These are phyloP conservation scores for Helminthosporium solani DNA, from an alignment of 2,329 filamentous ascomycete species.

Conservation along the genomic window DNA sequence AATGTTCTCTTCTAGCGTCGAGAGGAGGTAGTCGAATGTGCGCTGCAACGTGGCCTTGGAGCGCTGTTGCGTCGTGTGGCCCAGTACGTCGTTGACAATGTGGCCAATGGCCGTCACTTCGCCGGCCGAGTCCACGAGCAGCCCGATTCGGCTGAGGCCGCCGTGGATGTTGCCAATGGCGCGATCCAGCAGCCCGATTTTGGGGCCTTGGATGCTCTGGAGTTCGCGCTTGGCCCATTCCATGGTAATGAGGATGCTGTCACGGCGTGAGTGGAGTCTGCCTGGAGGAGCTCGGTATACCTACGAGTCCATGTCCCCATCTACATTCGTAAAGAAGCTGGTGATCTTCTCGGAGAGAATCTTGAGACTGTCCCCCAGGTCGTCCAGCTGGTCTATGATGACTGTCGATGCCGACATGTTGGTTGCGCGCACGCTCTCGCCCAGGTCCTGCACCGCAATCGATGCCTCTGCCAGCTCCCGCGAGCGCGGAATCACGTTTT, in stretches of 20 bases:
- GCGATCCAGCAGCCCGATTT: slow-evolving; percentile 63
- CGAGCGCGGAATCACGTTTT: slow-evolving; percentile 83
- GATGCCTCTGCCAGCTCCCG: slow-evolving; percentile 87
- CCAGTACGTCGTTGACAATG: slow-evolving; percentile 72
- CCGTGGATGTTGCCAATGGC: slow-evolving; percentile 83
- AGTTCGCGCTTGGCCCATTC: slow-evolving; percentile 92
- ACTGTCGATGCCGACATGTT: slow-evolving; percentile 88
- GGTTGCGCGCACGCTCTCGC: slow-evolving; percentile 82
- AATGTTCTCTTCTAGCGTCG: slow-evolving; percentile 86
- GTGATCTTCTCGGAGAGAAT: slow-evolving; percentile 82
- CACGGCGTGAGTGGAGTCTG: slow-evolving; percentile 7
- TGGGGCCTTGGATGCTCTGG: slow-evolving; percentile 46
- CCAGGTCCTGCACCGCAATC: slow-evolving; percentile 90
- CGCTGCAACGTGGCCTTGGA: slow-evolving; percentile 78
- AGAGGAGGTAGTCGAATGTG: slow-evolving; percentile 84
- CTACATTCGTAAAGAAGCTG: slow-evolving; percentile 89
- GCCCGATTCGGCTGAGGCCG: slow-evolving; percentile 63
- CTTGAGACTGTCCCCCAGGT: slow-evolving; percentile 81
- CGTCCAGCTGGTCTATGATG: slow-evolving; percentile 83
- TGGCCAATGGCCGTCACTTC: slow-evolving; percentile 68
- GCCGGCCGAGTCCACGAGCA: slow-evolving; percentile 37
- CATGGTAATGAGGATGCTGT: slow-evolving; percentile 86
- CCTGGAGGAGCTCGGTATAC: no score
- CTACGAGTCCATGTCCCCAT: slow-evolving; percentile 84
- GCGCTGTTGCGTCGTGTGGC: slow-evolving; percentile 76